Conservation (phyloP, 306 rosid species). For the Senna tora region DNA sequence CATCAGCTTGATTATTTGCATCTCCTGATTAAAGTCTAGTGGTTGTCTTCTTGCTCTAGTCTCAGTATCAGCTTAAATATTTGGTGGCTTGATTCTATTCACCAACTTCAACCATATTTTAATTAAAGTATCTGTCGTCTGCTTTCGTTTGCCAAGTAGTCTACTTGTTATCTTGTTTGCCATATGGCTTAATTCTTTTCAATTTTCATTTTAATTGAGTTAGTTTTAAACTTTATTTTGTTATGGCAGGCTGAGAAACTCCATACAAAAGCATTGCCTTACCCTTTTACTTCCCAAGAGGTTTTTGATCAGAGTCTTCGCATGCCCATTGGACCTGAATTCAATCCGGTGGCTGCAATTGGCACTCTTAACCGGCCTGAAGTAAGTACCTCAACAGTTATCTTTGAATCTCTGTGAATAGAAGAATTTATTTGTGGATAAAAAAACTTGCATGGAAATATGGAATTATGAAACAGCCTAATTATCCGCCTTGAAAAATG, state of each 20-base stretch:
- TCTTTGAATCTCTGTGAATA: conserved; percentile 9
- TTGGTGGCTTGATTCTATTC: conserved; percentile 21
- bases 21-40: background rate
- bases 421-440: background rate
- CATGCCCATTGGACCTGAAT: conserved; percentile 94
- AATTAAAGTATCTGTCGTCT: background rate
- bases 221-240: conserved; percentile 27
- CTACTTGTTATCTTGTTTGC: background rate
- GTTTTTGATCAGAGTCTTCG: conserved; percentile 83
- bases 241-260: conserved; percentile 89
- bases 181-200: background rate
- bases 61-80: conserved; percentile 7
- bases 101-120: background rate
- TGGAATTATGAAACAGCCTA: background rate
- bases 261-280: conserved; percentile 69
- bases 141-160: background rate
- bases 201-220: conserved; percentile 10
- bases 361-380: conserved; percentile 87
- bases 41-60: background rate
- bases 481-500: conserved; percentile 4
- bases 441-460: background rate
- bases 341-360: conserved; percentile 70
- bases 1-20: conserved; percentile 23
- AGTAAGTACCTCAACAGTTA: conserved; percentile 53
- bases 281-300: conserved; percentile 78